Evolutionary conservation across 306 rosid genomes (phyloP).

Genomic region (Quercus cerris): DNA sequence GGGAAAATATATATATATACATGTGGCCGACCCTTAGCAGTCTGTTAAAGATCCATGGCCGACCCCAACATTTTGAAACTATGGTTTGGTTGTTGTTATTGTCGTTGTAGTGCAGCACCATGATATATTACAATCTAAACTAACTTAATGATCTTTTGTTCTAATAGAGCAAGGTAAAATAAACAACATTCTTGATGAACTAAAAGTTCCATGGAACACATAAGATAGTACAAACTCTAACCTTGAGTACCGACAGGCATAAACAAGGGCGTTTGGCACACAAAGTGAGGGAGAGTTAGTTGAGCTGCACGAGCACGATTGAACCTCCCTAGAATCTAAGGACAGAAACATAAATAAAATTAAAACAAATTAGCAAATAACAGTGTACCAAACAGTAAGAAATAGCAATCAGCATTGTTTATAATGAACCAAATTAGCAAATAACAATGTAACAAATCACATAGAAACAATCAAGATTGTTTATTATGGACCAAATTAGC

Average conservation of each 20-base stretch:
- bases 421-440: not conserved
- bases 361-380: not conserved
- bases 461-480: not conserved
- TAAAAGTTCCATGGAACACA: not conserved
- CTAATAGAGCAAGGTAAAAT: not conserved
- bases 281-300: slow-evolving; percentile 77
- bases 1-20: too few species aligned
- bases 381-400: not conserved
- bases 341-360: slow-evolving; percentile 11
- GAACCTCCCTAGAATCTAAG: slow-evolving; percentile 75
- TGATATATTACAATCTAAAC: not conserved
- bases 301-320: slow-evolving; percentile 92
- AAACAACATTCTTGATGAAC: not conserved
- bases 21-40: too few species aligned
- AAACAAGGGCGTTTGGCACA: slow-evolving; percentile 83
- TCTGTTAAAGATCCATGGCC: too few species aligned
- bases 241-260: slow-evolving; percentile 99
- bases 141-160: not conserved
- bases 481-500: not conserved
- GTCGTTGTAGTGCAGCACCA: not conserved
- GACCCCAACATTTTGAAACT: too few species aligned
- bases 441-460: not conserved
- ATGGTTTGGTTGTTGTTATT: too few species aligned
- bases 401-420: not conserved
- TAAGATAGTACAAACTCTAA: slow-evolving; percentile 23